Base-by-base conservation (phyloP, 495 filamentous ascomycete genomes). In the Aspergillus coremiiformis region DNA sequence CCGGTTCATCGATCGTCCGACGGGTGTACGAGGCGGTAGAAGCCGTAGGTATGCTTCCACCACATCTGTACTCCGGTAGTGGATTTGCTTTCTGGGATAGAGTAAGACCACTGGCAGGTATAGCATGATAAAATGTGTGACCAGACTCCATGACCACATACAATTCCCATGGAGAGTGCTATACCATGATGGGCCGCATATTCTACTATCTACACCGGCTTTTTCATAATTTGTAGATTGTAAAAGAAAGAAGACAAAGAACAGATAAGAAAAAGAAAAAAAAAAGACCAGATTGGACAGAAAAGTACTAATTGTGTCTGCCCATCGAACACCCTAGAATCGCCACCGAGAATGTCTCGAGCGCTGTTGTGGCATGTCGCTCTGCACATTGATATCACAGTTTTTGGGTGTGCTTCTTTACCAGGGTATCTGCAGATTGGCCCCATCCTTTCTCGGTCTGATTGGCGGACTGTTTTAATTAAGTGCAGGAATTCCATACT, bases 371-470 rank as follows among this genome's bases (percentile, higher is more conserved):
- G 17, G 37, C 37, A 41, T 41, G 37, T 41, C 17, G 35, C 27
- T 4, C 19, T 30, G 44, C 21, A 47, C 29, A 47, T 32, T 1
- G 8, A 33, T 33, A 33, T 47, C 44, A 47, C 44, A 47, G 12
- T 15, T 35, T 30, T 35, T 35, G 14, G 12, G 14, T n/a, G 11
- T 47, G 29, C 27, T 33, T 47, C 21, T 30, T 35, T 14, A 22
- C n/a, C 19, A 22, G 44, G 44, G 29, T 47, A 12, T 47, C 27
- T 47, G 44, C 44, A 47, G 44, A 33, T 47, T 53, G 51, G 43
- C 26, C 44, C 24, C 37, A 32, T 15, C 10, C 37, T 19, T 2
- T 14, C 11, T 11, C n/a, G 4, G 3, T 8, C 3, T 35, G 35
- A 53, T 53, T 53, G 21, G 51, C n/a, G 32, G 8, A 20, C 11